Base-by-base conservation (phyloP, 2,329 filamentous ascomycete genomes). In the Pleurostoma richardsiae region DNA sequence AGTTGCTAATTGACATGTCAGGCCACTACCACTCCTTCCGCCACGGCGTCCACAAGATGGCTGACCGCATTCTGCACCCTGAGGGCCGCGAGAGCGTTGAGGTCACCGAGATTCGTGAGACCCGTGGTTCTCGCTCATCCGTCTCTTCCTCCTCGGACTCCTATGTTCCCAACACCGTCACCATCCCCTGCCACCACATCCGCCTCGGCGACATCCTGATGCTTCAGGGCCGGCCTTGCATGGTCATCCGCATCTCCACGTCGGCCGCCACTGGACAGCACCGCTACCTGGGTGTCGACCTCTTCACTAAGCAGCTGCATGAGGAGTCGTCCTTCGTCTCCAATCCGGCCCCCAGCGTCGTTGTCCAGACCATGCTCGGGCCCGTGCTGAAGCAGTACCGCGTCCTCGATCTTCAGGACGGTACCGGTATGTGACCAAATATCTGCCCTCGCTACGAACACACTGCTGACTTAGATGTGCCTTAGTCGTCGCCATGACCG, bases 321-420 rank as follows among this genome's bases (percentile, higher is more conserved):
- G 94, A 99, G 79, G 94, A 99, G 86, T 96, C 90, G 48, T 92
- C 87, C 63, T 96, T 96, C 77, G 85, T 97, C 76, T 91, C 89
- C 74, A 95, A 95, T 86, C 94, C 94, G 56, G 89, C 88, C 57
- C 92, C 92, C 60, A 96, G 89, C 60, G 94, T 99, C 52, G 84
- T 97, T 55, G 92, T 99, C 64, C 94, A 99, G 86, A 97, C 92
- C 77, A 97, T 99, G 90, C 88, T 95, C 58, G 94, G 92, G 62
- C 94, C 94, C 55, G 85, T 97, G 77, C 96, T 97, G 90, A 97
- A 97, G 90, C 94, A 97, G 82, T 99, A 99, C 86, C 91, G 94
- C 66, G 92, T 99, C 68, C 86, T 99, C 53, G 94, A 99, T 79
- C 86, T 99, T 71, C 85, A 90, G 71, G 88, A 95, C 57, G 91